Base-by-base conservation (phyloP, 2,329 filamentous ascomycete species). In the Aspergillus fijiensis region DNA sequence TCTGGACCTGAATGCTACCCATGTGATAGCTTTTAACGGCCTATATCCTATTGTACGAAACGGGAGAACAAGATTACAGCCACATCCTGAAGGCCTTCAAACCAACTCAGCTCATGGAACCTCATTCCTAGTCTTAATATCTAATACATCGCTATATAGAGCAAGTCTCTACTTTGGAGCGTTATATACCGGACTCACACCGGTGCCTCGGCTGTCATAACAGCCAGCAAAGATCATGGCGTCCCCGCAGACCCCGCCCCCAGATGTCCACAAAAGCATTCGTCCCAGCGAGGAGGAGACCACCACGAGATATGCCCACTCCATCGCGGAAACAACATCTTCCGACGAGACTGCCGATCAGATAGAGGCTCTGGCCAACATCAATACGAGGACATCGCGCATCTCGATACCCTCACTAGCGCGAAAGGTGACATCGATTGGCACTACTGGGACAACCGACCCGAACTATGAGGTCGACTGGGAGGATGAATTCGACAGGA, bases 401-500 rank as follows among this genome's bases (percentile, higher is more conserved):
- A 56, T 64, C 10, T 76, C 75, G 11, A 65, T 69, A 14, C 71
- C 77, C 11, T 74, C 73, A 5, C 65, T 77, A 48, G 72, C 76
- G 11, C 74, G 72, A 56, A 77, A 77, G 45, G 74, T 76, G 19
- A 79, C 79, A 2, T 82, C 81, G 1, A 69, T 78, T 33, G 75
- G 75, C 10, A 82, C 80, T 5, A 77, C 75, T 55, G 75, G 73
- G 27, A 82, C 80, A 2, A 70, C 75, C 16, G 80, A 84, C 64
- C 84, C 82, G 29, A 84, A 86, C 29, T 94, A 87, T 68, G 91
- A 95, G 75, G 83, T 94, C 57, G 87, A 89, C 68, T 92, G 91
- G 71, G 83, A 85, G 16, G 84, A 84, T 1, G 74, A 75, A n/a
- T 77, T 83, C 60, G 88, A 89, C 67, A 79, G 80, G 2, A 81